Evolutionary conservation across 2,329 filamentous ascomycete species (phyloP).

Genomic region (Colletotrichum cereale): DNA sequence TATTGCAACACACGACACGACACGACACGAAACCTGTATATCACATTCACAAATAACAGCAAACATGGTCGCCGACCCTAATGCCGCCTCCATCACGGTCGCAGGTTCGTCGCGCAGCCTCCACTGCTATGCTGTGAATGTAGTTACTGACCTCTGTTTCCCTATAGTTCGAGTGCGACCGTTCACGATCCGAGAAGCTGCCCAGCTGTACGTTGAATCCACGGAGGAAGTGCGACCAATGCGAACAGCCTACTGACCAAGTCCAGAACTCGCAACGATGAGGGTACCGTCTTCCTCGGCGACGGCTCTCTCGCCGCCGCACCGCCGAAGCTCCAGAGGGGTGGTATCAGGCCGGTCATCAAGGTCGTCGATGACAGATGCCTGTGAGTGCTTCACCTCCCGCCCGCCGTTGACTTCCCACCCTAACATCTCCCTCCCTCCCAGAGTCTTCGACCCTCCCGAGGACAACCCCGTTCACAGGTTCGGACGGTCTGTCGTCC

Average conservation of each 20-base stretch:
- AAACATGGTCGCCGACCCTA: slow-evolving; percentile 52
- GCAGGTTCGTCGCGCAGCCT: slow-evolving; percentile 57
- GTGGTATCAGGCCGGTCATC: slow-evolving; percentile 90
- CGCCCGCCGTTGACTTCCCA: not conserved
- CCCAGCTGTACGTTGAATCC: slow-evolving; percentile 75
- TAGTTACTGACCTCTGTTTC: slow-evolving; percentile 7
- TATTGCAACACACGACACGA: not conserved
- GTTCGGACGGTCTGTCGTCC: slow-evolving; percentile 85
- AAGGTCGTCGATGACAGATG: slow-evolving; percentile 97
- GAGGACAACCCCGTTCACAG: slow-evolving; percentile 93
- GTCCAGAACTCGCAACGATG: slow-evolving; percentile 70
- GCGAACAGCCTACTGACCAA: slow-evolving; percentile 15
- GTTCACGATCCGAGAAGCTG: slow-evolving; percentile 91
- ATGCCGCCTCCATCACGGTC: slow-evolving; percentile 70
- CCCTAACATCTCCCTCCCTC: slow-evolving; percentile 39
- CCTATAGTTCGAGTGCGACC: slow-evolving; percentile 74
- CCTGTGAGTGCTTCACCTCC: slow-evolving; percentile 73
- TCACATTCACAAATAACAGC: not conserved
- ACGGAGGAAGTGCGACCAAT: not conserved
- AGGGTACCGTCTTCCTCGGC: slow-evolving; percentile 92
- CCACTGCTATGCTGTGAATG: not conserved
- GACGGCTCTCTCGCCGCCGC: slow-evolving; percentile 93
- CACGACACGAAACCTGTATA: slow-evolving; percentile 16
- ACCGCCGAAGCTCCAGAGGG: slow-evolving; percentile 86
- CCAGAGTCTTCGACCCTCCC: slow-evolving; percentile 94